Base-by-base conservation (phyloP, 768 basidiomycete species). In the Lentinus brumalis region DNA sequence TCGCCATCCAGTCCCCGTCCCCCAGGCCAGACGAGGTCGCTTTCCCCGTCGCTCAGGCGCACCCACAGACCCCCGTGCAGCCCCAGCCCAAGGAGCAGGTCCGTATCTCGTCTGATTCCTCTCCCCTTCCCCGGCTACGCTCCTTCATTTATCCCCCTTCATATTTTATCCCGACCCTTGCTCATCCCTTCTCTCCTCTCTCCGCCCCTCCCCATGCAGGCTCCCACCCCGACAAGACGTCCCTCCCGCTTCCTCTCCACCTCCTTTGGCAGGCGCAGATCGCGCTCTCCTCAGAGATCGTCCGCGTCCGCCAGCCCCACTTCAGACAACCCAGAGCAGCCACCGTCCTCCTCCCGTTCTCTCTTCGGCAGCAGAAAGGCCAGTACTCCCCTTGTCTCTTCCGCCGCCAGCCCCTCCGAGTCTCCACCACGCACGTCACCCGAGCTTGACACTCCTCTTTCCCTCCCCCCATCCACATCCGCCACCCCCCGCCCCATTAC, bases 201-300 rank as follows among this genome's bases (percentile, higher is more conserved):
- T 52, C 42, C 30, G 21, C 46, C 44, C 35, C 32, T 12, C 35
- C 50, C 11, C 50, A 40, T 63, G 9, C 57, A 69, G 68, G 68
- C 64, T 65, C 70, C 67, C 32, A 41, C 58, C 40, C 64, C 67
- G 7, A 46, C 65, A 29, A 66, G 68, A 52, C 70, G 70, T 46
- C 70, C 68, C 31, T 69, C 70, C 18, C 66, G 68, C 54, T 67
- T 70, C 67, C 67, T 69, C 60, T 65, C 71, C 56, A 58, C 68
- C 44, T 60, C 67, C 59, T 59, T 73, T 61, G 56, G 67, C 60
- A 51, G 45, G 57, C 60, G 59, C 62, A 57, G 65, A 55, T 73
- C 79, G 21, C 68, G 75, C 56, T 69, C 70, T 44, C 66, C 71
- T 44, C 35, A 58, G 16, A 47, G 59, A 41, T 61, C 62, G 21